Conservation (phyloP, 2,329 filamentous ascomycete genomes). For the Fusarium bulbicola region DNA sequence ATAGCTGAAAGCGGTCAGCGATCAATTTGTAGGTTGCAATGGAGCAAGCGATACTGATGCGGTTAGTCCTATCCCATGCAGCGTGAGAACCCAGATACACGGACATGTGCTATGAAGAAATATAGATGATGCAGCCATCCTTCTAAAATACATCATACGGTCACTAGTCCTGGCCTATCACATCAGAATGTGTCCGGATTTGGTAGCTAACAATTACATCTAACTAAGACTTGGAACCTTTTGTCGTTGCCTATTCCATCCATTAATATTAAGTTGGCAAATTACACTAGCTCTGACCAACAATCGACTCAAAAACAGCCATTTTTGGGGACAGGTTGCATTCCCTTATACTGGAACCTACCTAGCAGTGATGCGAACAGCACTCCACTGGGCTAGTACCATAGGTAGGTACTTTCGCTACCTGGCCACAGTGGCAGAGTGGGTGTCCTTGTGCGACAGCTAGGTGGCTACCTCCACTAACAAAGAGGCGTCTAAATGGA, state of each 20-base stretch:
- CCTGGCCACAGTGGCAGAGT: constrained; percentile 24
- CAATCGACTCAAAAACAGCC: constrained; percentile 26
- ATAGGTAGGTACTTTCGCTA: constrained; percentile 6
- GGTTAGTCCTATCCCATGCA: neutral
- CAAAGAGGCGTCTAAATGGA: constrained; percentile 7
- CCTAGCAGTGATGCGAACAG: constrained; percentile 22
- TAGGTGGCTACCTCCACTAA: constrained; percentile 20
- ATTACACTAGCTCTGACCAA: constrained; percentile 11
- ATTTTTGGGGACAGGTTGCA: constrained; percentile 42
- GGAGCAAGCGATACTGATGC: neutral
- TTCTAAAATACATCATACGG: constrained; percentile 9
- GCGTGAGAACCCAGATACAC: neutral
- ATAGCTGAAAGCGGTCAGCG: constrained; percentile 15
- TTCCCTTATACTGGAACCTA: constrained; percentile 37
- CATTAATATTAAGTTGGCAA: neutral
- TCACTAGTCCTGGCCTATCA: constrained; percentile 8
- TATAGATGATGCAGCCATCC: constrained; percentile 5
- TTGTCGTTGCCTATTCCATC: constrained; percentile 30
- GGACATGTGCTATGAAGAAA: neutral
- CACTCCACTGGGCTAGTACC: neutral
- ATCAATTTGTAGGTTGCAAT: neutral
- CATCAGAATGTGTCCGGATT: constrained; percentile 24
- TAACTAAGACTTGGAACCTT: constrained; percentile 6
- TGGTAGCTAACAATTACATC: constrained; percentile 14
- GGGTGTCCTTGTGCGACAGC: constrained; percentile 21